A percentile compares a stretch with the other conserved stretches of the same genome.
Conservation (phyloP, 2,329 filamentous ascomycete species). For the Ambrosiella xylebori region DNA sequence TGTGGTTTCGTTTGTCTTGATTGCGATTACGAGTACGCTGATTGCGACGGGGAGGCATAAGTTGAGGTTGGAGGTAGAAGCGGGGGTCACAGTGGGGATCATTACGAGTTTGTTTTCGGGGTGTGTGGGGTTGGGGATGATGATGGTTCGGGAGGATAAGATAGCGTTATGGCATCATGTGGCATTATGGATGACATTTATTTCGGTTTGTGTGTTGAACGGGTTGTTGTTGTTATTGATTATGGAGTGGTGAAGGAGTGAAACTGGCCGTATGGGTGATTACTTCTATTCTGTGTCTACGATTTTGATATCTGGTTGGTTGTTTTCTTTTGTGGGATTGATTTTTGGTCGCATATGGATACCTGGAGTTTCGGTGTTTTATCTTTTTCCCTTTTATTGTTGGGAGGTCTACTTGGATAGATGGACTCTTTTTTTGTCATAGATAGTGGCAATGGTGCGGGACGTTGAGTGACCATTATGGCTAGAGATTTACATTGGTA, state of each 20-base stretch:
- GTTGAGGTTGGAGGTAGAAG: slow-evolving; percentile 54
- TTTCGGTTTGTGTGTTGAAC: slow-evolving; percentile 25
- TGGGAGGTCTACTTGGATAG: not conserved
- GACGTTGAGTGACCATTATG: no score
- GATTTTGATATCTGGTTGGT: not conserved
- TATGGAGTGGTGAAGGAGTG: slow-evolving; percentile 16
- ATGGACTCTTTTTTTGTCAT: not conserved
- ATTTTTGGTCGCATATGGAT: not conserved
- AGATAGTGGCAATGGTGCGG: no score
- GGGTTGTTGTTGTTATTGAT: slow-evolving; percentile 28
- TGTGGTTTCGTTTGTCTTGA: slow-evolving; percentile 41
- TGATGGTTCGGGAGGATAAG: slow-evolving; percentile 33
- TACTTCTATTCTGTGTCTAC: not conserved
- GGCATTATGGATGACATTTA: slow-evolving; percentile 23
- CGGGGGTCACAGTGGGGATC: slow-evolving; percentile 52
- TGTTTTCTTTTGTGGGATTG: not conserved
- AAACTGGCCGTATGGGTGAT: not conserved
- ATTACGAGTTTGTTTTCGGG: slow-evolving; percentile 48
- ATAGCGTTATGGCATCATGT: slow-evolving; percentile 27
- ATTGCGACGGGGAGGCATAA: slow-evolving; percentile 51
- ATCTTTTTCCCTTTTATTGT: slow-evolving; percentile 1
- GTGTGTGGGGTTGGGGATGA: slow-evolving; percentile 41
- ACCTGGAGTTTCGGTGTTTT: not conserved
- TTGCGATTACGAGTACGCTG: slow-evolving; percentile 47
- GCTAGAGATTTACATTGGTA: no score